Percentiles rank a stretch among this genome's conserved stretches.
Conservation (phyloP, 805 yeast species). For the Kuraishia capsulata region DNA sequence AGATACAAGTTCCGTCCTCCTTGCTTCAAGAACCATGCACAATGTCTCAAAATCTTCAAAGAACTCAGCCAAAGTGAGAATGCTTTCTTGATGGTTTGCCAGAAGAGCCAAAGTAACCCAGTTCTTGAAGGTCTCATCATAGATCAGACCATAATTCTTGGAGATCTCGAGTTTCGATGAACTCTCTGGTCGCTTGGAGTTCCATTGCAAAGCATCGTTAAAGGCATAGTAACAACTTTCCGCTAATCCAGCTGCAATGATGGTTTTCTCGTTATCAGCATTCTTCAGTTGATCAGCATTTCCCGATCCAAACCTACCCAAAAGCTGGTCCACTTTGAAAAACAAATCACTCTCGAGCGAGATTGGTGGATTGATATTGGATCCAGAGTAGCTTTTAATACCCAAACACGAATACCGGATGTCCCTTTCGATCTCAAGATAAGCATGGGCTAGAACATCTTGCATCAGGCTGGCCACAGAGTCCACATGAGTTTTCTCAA, state of each 20-base stretch:
- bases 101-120: conserved; percentile 36
- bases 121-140: neutral
- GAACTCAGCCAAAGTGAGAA: conserved; percentile 53
- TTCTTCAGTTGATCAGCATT: neutral
- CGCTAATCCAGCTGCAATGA: neutral
- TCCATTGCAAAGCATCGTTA: conserved; percentile 2
- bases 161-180: neutral
- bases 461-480: neutral
- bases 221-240: neutral
- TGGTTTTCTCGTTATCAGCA: neutral
- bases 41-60: conserved; percentile 60
- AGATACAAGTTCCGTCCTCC: conserved; percentile 19
- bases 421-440: neutral
- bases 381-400: neutral
- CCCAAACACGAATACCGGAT: neutral
- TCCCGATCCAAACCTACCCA: neutral
- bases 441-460: neutral
- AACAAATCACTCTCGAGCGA: neutral
- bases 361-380: neutral
- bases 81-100: conserved; percentile 36
- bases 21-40: conserved; percentile 41
- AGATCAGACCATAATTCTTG: neutral
- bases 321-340: neutral
- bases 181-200: neutral
- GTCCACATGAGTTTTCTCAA: neutral